Percentiles rank a stretch among this genome's conserved stretches.
Evolutionary conservation across 148 eudicot genomes (phyloP).

Genomic region (Diospyros lotus): DNA sequence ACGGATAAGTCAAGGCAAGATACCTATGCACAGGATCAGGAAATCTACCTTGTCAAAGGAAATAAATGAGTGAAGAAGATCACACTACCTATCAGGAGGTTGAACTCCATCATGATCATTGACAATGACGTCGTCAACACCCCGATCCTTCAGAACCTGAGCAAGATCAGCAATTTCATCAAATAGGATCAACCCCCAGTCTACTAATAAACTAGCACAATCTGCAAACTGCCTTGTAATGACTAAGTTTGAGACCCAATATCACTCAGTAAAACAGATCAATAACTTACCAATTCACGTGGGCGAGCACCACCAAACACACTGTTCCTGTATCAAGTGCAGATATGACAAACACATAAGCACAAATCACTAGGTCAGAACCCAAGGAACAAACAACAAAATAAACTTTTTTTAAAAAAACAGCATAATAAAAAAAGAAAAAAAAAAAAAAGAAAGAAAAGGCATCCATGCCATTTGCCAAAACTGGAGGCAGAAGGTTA

Average conservation of each 20-base stretch:
- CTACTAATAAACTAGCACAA: background rate
- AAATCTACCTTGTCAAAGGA: background rate
- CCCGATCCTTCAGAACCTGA: slow-evolving; percentile 75
- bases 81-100: slow-evolving; percentile 42
- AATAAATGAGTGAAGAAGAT: background rate
- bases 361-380: background rate
- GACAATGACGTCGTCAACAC: slow-evolving; percentile 46
- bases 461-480: background rate
- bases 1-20: background rate
- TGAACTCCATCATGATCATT: slow-evolving; percentile 37
- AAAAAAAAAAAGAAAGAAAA: background rate
- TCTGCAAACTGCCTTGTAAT: background rate
- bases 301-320: slow-evolving; percentile 87
- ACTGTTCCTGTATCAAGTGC: slow-evolving; percentile 38
- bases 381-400: background rate
- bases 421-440: background rate
- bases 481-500: background rate
- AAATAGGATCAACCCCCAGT: background rate
- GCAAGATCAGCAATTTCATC: slow-evolving; percentile 8
- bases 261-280: background rate
- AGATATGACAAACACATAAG: slow-evolving; percentile 1
- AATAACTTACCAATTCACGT: slow-evolving; percentile 61
- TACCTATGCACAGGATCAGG: background rate
- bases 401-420: background rate
- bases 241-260: background rate